These are phyloP conservation scores for Allium fistulosum DNA, from an alignment of 106 monocot genomes.

Conservation along the genomic window DNA sequence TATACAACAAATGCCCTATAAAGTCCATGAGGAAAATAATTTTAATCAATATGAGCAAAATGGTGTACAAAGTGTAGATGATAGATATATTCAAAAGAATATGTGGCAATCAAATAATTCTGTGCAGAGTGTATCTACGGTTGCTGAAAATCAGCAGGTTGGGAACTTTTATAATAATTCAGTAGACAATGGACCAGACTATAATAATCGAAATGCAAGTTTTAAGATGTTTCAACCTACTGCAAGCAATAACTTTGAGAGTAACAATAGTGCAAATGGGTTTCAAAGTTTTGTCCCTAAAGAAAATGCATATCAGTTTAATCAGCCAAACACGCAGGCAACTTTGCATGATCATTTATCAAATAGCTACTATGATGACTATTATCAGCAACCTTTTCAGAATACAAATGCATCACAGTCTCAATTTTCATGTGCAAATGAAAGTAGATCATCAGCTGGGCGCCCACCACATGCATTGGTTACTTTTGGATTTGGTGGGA, in stretches of 20 bases:
- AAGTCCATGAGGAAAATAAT: neutral
- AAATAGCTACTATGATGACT: slow-evolving; percentile 29
- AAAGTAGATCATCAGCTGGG: slow-evolving; percentile 66
- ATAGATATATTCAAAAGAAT: slow-evolving; percentile 17
- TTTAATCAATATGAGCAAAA: neutral
- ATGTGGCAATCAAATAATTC: slow-evolving; percentile 29
- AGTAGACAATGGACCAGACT: neutral
- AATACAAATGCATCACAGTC: slow-evolving; percentile 21
- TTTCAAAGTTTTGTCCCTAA: slow-evolving; percentile 34
- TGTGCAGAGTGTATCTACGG: slow-evolving; percentile 5
- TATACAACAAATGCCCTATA: slow-evolving; percentile 2
- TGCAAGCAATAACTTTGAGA: slow-evolving; percentile 10
- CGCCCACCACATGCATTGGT: slow-evolving; percentile 89
- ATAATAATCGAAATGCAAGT: slow-evolving; percentile 18
- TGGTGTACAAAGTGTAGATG: neutral
- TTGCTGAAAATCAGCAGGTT: slow-evolving; percentile 21
- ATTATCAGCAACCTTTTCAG: slow-evolving; percentile 38
- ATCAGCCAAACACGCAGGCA: slow-evolving; percentile 30
- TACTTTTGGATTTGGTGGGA: slow-evolving; percentile 94
- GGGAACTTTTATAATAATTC: slow-evolving; percentile 27
- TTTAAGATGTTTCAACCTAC: slow-evolving; percentile 13
- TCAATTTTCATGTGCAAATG: slow-evolving; percentile 26
- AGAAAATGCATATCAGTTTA: slow-evolving; percentile 27
- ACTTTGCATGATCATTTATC: slow-evolving; percentile 23
- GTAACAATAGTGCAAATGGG: slow-evolving; percentile 13